These are phyloP conservation scores for Fusarium tricinctum DNA, from an alignment of 2,329 filamentous ascomycete genomes.

Conservation along the genomic window DNA sequence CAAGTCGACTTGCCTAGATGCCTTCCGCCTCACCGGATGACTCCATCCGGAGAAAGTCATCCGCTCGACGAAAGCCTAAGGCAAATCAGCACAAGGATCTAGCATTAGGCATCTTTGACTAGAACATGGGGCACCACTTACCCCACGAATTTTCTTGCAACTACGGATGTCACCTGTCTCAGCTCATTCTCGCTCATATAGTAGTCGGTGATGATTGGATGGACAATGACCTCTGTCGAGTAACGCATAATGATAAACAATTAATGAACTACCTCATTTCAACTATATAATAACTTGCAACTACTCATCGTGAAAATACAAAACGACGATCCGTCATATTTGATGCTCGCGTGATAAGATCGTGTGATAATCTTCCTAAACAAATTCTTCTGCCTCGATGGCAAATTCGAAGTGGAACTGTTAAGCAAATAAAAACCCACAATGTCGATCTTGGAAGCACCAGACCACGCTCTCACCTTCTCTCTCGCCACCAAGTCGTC, in stretches of 20 bases:
- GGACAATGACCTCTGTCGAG: not conserved
- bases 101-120: not conserved
- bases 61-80: constrained; percentile 11
- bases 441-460: constrained; percentile 17
- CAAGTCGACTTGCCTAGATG: constrained; percentile 2
- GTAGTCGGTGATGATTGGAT: constrained; percentile 24
- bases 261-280: not conserved
- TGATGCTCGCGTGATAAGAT: constrained; percentile 25
- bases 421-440: not conserved
- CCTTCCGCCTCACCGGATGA: constrained; percentile 29
- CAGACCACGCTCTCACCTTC: constrained; percentile 9
- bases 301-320: not conserved
- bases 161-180: constrained; percentile 6
- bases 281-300: not conserved
- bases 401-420: constrained; percentile 20
- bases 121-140: constrained; percentile 23
- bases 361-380: constrained; percentile 22
- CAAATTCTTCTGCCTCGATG: not conserved
- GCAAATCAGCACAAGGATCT: constrained; percentile 6
- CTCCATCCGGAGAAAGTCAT: constrained; percentile 23
- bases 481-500: constrained; percentile 31
- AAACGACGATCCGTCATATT: not conserved
- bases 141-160: constrained; percentile 29
- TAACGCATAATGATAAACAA: not conserved
- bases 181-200: constrained; percentile 1